phyloP scores from a whole-genome alignment of 1,284 basidiomycete species.

The Ceratobasidium sp. region DNA sequence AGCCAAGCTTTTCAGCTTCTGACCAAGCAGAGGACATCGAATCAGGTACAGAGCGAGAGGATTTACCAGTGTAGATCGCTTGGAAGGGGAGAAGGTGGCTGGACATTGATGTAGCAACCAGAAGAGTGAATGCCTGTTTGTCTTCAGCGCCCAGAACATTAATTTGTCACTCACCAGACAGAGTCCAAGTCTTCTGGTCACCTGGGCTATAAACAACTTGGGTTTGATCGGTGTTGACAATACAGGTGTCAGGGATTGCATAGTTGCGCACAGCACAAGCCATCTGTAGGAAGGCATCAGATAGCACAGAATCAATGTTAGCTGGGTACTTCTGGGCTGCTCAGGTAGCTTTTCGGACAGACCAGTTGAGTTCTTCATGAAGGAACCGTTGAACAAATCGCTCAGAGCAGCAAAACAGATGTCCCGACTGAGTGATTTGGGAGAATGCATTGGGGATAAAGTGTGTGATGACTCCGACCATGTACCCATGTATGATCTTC shows the following conservation, averaged over 20 bases:
- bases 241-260: slow-evolving; percentile 4
- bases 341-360: slow-evolving; percentile 17
- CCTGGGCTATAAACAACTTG: slow-evolving; percentile 19
- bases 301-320: slow-evolving; percentile 2
- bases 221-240: slow-evolving; percentile 14
- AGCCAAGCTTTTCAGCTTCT: slow-evolving; percentile 48
- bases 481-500: background rate
- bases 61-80: slow-evolving; percentile 18
- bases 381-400: background rate
- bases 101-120: background rate
- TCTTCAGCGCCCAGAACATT: slow-evolving; percentile 16
- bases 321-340: slow-evolving; percentile 26
- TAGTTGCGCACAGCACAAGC: slow-evolving; percentile 3
- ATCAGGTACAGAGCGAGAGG: slow-evolving; percentile 47
- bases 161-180: slow-evolving; percentile 1
- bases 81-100: slow-evolving; percentile 14
- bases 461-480: slow-evolving; percentile 13
- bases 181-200: slow-evolving; percentile 14
- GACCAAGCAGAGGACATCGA: slow-evolving; percentile 21
- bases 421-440: background rate
- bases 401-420: slow-evolving; percentile 11
- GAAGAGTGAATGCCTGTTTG: slow-evolving; percentile 11
- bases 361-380: slow-evolving; percentile 6
- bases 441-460: slow-evolving; percentile 6
- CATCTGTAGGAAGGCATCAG: slow-evolving; percentile 9